Conservation (phyloP, 352 stramenopile genomes). For the Pythium sp. region DNA sequence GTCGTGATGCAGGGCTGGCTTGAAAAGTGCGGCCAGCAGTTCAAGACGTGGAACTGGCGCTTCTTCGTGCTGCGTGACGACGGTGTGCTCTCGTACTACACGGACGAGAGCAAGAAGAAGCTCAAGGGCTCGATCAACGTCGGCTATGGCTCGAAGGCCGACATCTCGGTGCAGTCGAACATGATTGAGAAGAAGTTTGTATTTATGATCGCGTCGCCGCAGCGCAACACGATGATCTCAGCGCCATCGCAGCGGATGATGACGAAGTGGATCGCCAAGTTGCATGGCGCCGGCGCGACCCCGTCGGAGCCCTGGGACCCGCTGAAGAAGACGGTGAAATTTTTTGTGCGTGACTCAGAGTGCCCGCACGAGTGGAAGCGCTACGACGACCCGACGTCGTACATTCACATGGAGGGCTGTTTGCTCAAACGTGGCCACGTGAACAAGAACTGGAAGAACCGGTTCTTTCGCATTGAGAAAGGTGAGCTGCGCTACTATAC, state of each 20-base stretch:
- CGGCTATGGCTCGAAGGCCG: constrained; percentile 56
- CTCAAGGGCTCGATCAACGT: constrained; percentile 81
- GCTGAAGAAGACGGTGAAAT: constrained; percentile 79
- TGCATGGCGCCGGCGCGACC: constrained; percentile 67
- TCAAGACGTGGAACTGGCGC: constrained; percentile 90
- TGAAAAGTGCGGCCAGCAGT: constrained; percentile 85
- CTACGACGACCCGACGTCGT: constrained; percentile 82
- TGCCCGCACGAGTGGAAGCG: constrained; percentile 81
- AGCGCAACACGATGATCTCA: constrained; percentile 83
- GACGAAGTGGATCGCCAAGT: constrained; percentile 80
- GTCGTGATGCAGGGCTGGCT: constrained; percentile 86
- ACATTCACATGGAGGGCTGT: constrained; percentile 86
- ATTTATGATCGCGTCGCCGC: constrained; percentile 73
- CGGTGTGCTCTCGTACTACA: constrained; percentile 81
- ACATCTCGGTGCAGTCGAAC: constrained; percentile 84
- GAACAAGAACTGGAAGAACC: constrained; percentile 89
- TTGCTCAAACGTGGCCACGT: constrained; percentile 80
- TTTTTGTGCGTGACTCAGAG: constrained; percentile 69
- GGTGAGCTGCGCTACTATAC: constrained; percentile 82
- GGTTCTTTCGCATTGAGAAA: constrained; percentile 85
- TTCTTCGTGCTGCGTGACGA: constrained; percentile 85
- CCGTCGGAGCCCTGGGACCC: constrained; percentile 73
- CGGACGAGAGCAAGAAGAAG: constrained; percentile 68
- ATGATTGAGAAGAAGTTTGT: constrained; percentile 79
- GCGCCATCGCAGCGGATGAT: constrained; percentile 69